Base-by-base conservation (phyloP, 345 rosid genomes). In the Clausena lansium region DNA sequence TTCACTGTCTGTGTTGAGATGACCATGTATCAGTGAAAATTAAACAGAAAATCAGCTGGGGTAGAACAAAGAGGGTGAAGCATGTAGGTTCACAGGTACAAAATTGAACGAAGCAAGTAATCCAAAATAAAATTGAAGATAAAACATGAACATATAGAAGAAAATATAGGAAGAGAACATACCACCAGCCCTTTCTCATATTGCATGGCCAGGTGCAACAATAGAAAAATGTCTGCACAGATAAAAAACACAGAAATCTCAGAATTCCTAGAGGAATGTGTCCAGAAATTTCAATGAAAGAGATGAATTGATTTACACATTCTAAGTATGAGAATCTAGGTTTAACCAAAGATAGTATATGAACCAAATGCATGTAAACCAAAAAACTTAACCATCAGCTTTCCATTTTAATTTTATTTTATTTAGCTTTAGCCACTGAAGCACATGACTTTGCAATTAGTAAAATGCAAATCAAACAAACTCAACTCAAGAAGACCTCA, bases 181-280 rank as follows among this genome's bases (percentile, higher is more conserved):
- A n/a, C n/a, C n/a, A 96, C 98, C 97, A 96, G 86, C 70, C 95
- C 92, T 85, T 91, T 96, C 85, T 89, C 85, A 61, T 96, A 96
- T 85, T 96, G 99, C 99, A 96, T 96, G 75, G 99, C 98, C 90
- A 96, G 88, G 94, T 41, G 95, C 99, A 79, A 97, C 99, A 77
- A 94, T 94, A n/a, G 80, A 96, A 96, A 87, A 96, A 96, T 65
- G 98, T 93, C 99, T 96, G 91, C 74, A 75, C 60, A 70, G 65
- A 47, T 69, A 54, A 79, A 45, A 69, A 79, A 25, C 14, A 64
- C 36, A 82, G n/a, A 77, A 32, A 50, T 62, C 9, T 50, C 58
- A 74, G n/a, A 52, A 24, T n/a, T 57, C n/a, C 45, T 55, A 61
- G 41, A 58, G n/a, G 58, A 24, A 50, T 1, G 1, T 32, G 4